Evolutionary conservation across 2,329 filamentous ascomycete genomes (phyloP).

Genomic region (Epichloe amarillans): DNA sequence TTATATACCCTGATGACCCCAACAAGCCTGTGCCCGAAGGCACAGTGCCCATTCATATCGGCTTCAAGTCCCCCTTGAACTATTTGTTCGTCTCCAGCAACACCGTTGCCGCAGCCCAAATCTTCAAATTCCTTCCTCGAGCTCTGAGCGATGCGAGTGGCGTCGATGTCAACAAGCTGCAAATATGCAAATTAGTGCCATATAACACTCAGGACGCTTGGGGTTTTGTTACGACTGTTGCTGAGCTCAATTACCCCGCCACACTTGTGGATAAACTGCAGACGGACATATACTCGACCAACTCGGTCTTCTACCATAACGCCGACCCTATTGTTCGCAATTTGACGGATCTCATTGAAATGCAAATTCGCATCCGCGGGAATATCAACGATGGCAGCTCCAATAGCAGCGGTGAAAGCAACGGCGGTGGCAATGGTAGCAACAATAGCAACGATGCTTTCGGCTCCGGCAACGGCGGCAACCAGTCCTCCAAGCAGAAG

Average conservation of each 20-base stretch:
- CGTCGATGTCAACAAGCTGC: constrained; percentile 41
- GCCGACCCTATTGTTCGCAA: constrained; percentile 50
- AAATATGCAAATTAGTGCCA: constrained; percentile 60
- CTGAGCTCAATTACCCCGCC: constrained; percentile 54
- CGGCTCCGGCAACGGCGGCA: constrained; percentile 27
- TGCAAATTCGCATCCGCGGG: constrained; percentile 32
- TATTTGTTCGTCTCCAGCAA: constrained; percentile 69
- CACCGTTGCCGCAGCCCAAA: constrained; percentile 63
- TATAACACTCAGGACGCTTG: constrained; percentile 56
- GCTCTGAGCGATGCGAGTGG: constrained; percentile 54
- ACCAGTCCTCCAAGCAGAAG: constrained; percentile 44
- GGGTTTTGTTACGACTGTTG: constrained; percentile 72
- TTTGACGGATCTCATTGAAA: constrained; percentile 57
- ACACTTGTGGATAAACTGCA: constrained; percentile 54
- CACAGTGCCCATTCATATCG: constrained; percentile 65
- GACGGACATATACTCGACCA: constrained; percentile 56
- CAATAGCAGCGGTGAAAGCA: constrained; percentile 15
- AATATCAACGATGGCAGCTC: constrained; percentile 25
- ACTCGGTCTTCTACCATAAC: constrained; percentile 64
- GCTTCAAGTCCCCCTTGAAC: constrained; percentile 68
- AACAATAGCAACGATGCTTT: constrained; percentile 29
- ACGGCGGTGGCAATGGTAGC: constrained; percentile 21
- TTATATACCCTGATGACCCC: constrained; percentile 57
- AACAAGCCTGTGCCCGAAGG: constrained; percentile 42
- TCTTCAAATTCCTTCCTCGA: constrained; percentile 64